Base-by-base conservation (phyloP, 2,329 filamentous ascomycete species). In the Blastomyces silverae region DNA sequence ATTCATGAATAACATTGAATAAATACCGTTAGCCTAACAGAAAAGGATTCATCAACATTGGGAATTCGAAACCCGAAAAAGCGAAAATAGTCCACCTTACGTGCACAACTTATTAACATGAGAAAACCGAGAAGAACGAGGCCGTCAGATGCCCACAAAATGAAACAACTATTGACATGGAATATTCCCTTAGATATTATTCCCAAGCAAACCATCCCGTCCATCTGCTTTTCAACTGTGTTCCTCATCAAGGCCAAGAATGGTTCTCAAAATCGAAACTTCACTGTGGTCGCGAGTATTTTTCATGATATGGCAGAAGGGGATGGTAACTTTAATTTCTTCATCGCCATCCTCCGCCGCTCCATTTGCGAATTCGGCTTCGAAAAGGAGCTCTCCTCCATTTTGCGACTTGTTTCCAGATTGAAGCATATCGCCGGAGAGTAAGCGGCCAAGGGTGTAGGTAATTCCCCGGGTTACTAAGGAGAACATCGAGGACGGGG, bases 301-400 rank as follows among this genome's bases (percentile, higher is more conserved):
- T 72, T 81, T 82, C 90, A 95, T 95, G 37, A 90, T 82, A 77
- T 93, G 89, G 70, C 88, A 92, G 90, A 91, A 95, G 0, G 85
- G 87, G 37, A 90, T 83, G 64, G 79, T 79, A 77, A 89, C 89
- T 71, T 84, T 80, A 71, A 84, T 80, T 13, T 67, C 64, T 72
- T 67, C 60, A 34, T 62, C 48, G 39, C 67, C 56, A 42, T 67
- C 68, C 7, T 69, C 66, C 42, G 22, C 66, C 42, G 22, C 6
- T 34, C 11, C n/a, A 34, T 70, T 67, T 3, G 63, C 65, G n/a
- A 53, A 56, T 2, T 42, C 67, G 0, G 60, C 42, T 72, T 90
- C 87, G 68, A 91, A 91, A n/a, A 92, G 74, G 67, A 92, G 90
- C 77, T 92, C 90, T 13, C 89, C 90, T 31, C 90, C 89, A 2